Evolutionary conservation across 148 eudicot species (phyloP), one percentile per base, ranked within the genome.

Genomic region (Beta vulgaris): DNA sequence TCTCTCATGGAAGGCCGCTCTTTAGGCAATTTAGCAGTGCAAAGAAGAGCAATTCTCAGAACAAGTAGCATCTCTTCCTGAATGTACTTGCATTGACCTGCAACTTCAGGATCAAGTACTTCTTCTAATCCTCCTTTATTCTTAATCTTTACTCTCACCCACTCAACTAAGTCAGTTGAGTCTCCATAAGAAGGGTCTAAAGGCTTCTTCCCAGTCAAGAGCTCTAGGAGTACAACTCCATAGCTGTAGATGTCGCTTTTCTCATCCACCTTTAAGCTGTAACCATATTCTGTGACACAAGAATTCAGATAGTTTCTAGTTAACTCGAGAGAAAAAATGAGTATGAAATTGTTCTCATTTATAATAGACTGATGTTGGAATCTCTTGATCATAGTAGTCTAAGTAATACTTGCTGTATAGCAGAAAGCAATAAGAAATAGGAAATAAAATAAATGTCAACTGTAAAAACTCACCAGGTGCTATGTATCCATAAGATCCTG

Each of bases 231-330:
- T 28, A 85, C 85, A 9, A 85, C 87, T 26, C 87, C 87, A 23
- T 76, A 85, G 68, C 87, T 85, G 73, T 85, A 85, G 71, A 82
- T 73, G 74, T 85, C 87, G 54, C 87, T 85, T 49, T 82, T 85
- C 77, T 85, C 85, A 29, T 85, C 87, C 12, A 85, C 80, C 80
- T 85, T 85, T n/a, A 82, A 84, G 46, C 83, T 79, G 60, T 85
- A 78, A 19, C 87, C 85, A 15, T 85, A 85, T 64, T 82, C 85
- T 85, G 84, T 53, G 14, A 34, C 46, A 71, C 51, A 29, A 63
- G 34, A 66, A 21, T 53, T 63, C 53, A 70, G 23, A 40, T 4
- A 44, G 15, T 78, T 42, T 65, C 60, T 73, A 53, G 23, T 11
- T 59, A 35, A 19, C 37, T n/a, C 2, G 14, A 42, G 63, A 49